Evolutionary conservation across 108 stramenopile species (phyloP).

Genomic region (Poteriospumella lacustris): DNA sequence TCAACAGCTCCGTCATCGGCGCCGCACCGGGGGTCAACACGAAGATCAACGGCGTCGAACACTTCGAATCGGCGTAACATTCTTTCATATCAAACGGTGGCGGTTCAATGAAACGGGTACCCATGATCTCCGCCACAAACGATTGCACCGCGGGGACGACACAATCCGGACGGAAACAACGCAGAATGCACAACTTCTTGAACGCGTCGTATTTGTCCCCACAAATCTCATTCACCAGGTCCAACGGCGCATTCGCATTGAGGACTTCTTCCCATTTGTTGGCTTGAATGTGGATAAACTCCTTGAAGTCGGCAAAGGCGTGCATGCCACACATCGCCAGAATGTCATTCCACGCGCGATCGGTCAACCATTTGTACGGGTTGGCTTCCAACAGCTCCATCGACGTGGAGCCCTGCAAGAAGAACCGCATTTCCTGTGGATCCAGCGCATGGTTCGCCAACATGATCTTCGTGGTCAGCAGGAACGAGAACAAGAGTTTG

Average conservation of each 20-base stretch:
- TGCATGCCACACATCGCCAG: slow-evolving; percentile 39
- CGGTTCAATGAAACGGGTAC: slow-evolving; percentile 53
- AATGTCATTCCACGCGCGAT: slow-evolving; percentile 53
- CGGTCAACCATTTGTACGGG: slow-evolving; percentile 46
- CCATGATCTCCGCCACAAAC: slow-evolving; percentile 52
- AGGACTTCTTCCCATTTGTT: slow-evolving; percentile 44
- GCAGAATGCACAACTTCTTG: slow-evolving; percentile 49
- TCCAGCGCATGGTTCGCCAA: slow-evolving; percentile 34
- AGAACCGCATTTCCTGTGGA: slow-evolving; percentile 45
- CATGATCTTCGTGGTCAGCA: slow-evolving; percentile 51
- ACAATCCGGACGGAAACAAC: slow-evolving; percentile 52
- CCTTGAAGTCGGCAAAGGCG: slow-evolving; percentile 28
- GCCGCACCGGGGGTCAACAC: slow-evolving; percentile 60
- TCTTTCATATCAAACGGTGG: slow-evolving; percentile 54
- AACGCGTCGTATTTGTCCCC: slow-evolving; percentile 37
- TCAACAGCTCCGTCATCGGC: slow-evolving; percentile 58
- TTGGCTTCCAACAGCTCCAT: slow-evolving; percentile 49
- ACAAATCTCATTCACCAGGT: slow-evolving; percentile 31
- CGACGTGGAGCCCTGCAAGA: slow-evolving; percentile 54
- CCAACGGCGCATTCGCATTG: slow-evolving; percentile 33
- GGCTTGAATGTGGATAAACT: no score
- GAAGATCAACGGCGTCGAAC: slow-evolving; percentile 55
- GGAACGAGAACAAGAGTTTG: slow-evolving; percentile 60
- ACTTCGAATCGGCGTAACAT: slow-evolving; percentile 51
- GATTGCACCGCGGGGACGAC: slow-evolving; percentile 50